Evolutionary conservation across 164 flowering plant species (phyloP).

Genomic region (Macadamia tetraphylla): DNA sequence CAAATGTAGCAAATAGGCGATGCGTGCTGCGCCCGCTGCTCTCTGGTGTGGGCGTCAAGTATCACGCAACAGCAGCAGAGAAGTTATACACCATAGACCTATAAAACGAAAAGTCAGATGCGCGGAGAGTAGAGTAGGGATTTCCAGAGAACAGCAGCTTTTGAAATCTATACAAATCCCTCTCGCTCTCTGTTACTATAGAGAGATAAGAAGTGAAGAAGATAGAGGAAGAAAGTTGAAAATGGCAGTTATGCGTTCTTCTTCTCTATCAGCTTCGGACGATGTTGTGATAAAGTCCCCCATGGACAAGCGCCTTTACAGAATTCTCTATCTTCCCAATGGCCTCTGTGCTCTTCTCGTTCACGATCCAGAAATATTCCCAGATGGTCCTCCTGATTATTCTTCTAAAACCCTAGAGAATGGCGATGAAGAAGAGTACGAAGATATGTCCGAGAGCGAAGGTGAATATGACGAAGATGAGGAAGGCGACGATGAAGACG

Average conservation of each 20-base stretch:
- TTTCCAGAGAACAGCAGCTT: neutral
- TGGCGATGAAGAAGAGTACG: constrained; percentile 17
- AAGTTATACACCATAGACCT: too few species aligned
- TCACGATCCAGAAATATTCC: constrained; percentile 87
- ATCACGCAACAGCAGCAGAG: too few species aligned
- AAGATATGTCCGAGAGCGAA: constrained; percentile 20
- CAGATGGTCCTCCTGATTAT: constrained; percentile 26
- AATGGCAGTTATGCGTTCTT: constrained; percentile 25
- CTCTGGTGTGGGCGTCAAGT: too few species aligned
- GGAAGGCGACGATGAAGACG: constrained; percentile 10
- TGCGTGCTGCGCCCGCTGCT: too few species aligned
- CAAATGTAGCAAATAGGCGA: too few species aligned
- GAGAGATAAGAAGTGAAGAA: neutral
- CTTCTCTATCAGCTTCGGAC: constrained; percentile 34
- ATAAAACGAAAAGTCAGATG: too few species aligned
- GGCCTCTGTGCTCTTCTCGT: constrained; percentile 76
- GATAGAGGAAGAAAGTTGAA: neutral
- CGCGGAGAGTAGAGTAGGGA: neutral
- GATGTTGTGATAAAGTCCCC: constrained; percentile 68
- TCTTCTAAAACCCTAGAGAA: constrained; percentile 12
- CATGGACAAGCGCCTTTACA: constrained; percentile 60
- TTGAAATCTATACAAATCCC: too few species aligned
- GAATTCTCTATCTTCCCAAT: constrained; percentile 57
- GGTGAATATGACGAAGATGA: constrained; percentile 14
- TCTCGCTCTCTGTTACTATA: too few species aligned